Percentiles rank a stretch among this genome's conserved stretches.
Evolutionary conservation across 352 stramenopile genomes (phyloP).

Genomic region (Phytopythium vexans): DNA sequence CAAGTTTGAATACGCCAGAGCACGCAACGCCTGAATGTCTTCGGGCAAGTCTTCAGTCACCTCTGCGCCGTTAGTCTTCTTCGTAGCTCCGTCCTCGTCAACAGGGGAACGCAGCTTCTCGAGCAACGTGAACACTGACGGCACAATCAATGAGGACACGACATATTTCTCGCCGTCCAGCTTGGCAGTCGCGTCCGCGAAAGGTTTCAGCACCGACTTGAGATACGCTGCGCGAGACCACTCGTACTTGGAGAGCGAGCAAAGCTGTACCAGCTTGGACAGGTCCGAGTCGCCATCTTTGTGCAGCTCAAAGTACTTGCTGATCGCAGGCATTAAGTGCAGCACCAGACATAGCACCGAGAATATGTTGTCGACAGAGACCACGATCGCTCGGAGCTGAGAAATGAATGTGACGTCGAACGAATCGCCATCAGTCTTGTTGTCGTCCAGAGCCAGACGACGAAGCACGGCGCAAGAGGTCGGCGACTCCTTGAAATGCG

Average conservation of each 20-base stretch:
- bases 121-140: slow-evolving; percentile 63
- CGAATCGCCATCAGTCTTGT: slow-evolving; percentile 28
- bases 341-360: slow-evolving; percentile 40
- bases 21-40: slow-evolving; percentile 61
- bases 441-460: slow-evolving; percentile 46
- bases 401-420: slow-evolving; percentile 48
- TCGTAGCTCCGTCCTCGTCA: no score
- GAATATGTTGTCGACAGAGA: slow-evolving; percentile 50
- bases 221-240: slow-evolving; percentile 65
- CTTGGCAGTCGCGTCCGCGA: slow-evolving; percentile 56
- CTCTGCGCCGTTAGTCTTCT: slow-evolving; percentile 7
- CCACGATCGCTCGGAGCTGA: slow-evolving; percentile 24
- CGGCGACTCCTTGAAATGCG: slow-evolving; percentile 62
- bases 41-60: slow-evolving; percentile 37
- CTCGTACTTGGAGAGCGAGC: slow-evolving; percentile 61
- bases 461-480: slow-evolving; percentile 39
- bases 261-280: slow-evolving; percentile 68
- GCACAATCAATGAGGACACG: slow-evolving; percentile 64
- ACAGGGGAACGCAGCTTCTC: slow-evolving; percentile 42
- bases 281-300: slow-evolving; percentile 54
- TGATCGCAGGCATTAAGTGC: slow-evolving; percentile 51
- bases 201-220: slow-evolving; percentile 60
- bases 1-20: slow-evolving; percentile 52
- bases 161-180: slow-evolving; percentile 57
- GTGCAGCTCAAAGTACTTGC: slow-evolving; percentile 66